Evolutionary conservation across 2,329 filamentous ascomycete genomes (phyloP), one percentile per base, ranked within the genome.

Genomic region (Penicillium sp.): DNA sequence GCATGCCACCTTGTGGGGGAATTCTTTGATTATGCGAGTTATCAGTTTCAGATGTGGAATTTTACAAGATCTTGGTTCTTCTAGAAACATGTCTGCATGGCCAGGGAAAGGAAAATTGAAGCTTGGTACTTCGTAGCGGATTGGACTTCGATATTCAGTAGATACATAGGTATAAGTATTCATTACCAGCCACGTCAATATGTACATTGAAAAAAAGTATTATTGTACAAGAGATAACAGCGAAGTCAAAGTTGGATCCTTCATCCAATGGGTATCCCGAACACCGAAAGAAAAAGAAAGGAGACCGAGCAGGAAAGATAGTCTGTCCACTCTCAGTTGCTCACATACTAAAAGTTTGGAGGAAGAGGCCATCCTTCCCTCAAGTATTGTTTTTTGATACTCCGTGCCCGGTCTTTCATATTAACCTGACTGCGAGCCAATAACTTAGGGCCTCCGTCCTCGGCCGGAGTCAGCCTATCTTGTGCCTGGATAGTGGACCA

Each of bases 341-440:
- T 37, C 0, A 22, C 11, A 7, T 51, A 27, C 51, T 46, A 24
- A 34, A 39, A 13, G 18, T 3, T n/a, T 14, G 23, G 11, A 14
- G 31, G 14, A 6, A 28, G n/a, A 11, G 13, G 16, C 2, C 5
- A 3, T 18, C 16, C 18, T 7, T 38, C 35, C 34, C 69, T 70
- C 3, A 75, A 43, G 42, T 59, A 71, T 6, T 63, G 64, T 32
- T 71, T 64, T 57, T 77, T 78, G 47, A 81, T 62, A 49, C 79
- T 80, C 41, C 79, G 69, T 3, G 77, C 78, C 49, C 73, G 74
- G 51, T 79, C 76, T 54, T 78, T 79, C 6, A 81, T 50, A 36
- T 78, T 75, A 2, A 79, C 76, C 49, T 82, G 76, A 5, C 62
- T 68, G 2, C 79, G 69, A 1, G 55, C 50, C 3, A 44, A 46